Evolutionary conservation across 1,284 basidiomycete genomes (phyloP), one percentile per base, ranked within the genome.

Genomic region (Microbotryum saponariae): DNA sequence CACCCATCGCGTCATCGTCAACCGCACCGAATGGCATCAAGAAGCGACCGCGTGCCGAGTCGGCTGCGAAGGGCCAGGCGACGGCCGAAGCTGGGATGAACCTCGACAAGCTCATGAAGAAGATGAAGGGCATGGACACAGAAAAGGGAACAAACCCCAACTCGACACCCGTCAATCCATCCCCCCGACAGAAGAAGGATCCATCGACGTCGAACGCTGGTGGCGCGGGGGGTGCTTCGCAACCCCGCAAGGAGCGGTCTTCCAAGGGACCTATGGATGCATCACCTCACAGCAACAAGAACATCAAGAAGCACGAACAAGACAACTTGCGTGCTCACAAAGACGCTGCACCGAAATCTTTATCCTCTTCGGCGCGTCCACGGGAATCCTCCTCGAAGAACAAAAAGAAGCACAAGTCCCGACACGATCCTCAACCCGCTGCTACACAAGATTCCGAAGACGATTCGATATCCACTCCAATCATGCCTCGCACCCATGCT

Each of bases 51-150:
- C 53, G 62, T 31, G 51, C 61, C 31, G 51, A 56, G 8, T 8
- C 59, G 18, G 45, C 47, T 42, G 27, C 51, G 16, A 47, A 51
- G 47, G 54, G 50, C 57, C 18, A 58, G 44, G 25, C 23, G 20
- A 50, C 46, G 62, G 74, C 18, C 63, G 70, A 69, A 70, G 77
- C 18, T 81, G 83, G 14, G 80, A 83, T 82, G 71, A 91, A 90
- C 73, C 74, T 92, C 52, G 87, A 91, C 72, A 90, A 85, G 74
- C 78, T 93, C 52, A 81, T 91, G 76, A 79, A 80, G 61, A 82
- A 80, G 69, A 77, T 90, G 53, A 79, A 77, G 59, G 74, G 71
- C 51, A 71, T 66, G 50, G 68, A 68, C 29, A 59, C 37, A 10
- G 37, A 18, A 42, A 42, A 42, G 37, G 37, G 37, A 42, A 12